Evolutionary conservation across 805 yeast genomes (phyloP).

Genomic region (Zygosaccharomyces pseudorouxii): DNA sequence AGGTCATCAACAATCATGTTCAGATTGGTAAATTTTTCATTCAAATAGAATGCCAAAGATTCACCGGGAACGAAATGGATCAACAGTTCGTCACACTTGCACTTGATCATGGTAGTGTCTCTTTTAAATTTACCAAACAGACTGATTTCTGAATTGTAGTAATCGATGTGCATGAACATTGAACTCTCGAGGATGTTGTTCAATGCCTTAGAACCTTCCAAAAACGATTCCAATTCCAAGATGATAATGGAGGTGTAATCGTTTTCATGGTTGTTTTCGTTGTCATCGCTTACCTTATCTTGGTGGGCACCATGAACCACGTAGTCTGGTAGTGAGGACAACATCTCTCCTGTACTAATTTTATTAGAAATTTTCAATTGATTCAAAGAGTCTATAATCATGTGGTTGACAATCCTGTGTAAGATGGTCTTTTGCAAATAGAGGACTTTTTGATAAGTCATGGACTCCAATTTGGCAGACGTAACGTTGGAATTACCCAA

Average conservation of each 20-base stretch:
- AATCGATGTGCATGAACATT: slow-evolving; percentile 33
- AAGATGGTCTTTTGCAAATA: slow-evolving; percentile 30
- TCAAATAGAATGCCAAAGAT: slow-evolving; percentile 28
- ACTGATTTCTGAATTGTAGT: slow-evolving; percentile 27
- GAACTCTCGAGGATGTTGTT: slow-evolving; percentile 29
- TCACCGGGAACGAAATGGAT: slow-evolving; percentile 29
- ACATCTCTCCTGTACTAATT: slow-evolving; percentile 20
- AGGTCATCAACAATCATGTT: slow-evolving; percentile 27
- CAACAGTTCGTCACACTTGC: slow-evolving; percentile 28
- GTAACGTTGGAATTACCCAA: slow-evolving; percentile 24
- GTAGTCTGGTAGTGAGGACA: slow-evolving; percentile 24
- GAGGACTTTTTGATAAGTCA: slow-evolving; percentile 34
- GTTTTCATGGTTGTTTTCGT: background rate
- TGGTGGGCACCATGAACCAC: slow-evolving; percentile 11
- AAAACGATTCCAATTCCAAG: slow-evolving; percentile 30
- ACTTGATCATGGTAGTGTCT: slow-evolving; percentile 30
- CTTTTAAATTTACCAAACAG: slow-evolving; percentile 33
- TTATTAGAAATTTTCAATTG: slow-evolving; percentile 31
- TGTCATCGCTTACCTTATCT: background rate
- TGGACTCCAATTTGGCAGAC: slow-evolving; percentile 30
- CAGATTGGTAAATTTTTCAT: slow-evolving; percentile 26
- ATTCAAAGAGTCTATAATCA: slow-evolving; percentile 35
- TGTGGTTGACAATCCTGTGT: slow-evolving; percentile 34
- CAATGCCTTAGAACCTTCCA: slow-evolving; percentile 29
- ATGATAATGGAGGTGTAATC: slow-evolving; percentile 27